A percentile compares a stretch with the other conserved stretches of the same genome.
These are phyloP conservation scores for Diophrys sp. DNA, from an alignment of 73 alveolate species.

Conservation along the genomic window DNA sequence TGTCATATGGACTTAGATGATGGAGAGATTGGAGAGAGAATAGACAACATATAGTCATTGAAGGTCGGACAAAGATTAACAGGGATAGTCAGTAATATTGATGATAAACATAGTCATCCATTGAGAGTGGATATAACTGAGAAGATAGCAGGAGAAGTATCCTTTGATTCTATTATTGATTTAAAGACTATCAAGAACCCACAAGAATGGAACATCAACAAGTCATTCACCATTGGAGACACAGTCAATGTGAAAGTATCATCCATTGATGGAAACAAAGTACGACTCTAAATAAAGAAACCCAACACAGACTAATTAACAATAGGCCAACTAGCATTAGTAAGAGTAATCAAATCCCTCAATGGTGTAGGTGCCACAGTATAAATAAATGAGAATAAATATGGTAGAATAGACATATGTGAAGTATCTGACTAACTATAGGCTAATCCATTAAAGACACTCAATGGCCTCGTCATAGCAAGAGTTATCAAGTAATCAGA, in stretches of 20 bases:
- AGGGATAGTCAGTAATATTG: constrained; percentile 27
- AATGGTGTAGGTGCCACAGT: constrained; percentile 41
- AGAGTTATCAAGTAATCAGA: too few species aligned
- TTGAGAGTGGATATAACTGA: constrained; percentile 15
- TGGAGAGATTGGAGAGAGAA: not conserved
- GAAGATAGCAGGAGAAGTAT: constrained; percentile 16
- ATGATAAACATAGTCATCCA: constrained; percentile 15
- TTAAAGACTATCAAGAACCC: not conserved
- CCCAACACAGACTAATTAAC: not conserved
- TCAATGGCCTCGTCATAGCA: too few species aligned
- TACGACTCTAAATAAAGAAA: not conserved
- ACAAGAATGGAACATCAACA: not conserved
- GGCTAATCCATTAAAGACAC: too few species aligned
- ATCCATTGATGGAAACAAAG: not conserved
- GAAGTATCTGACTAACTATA: constrained; percentile 44
- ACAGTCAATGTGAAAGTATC: not conserved
- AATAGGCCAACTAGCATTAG: constrained; percentile 15
- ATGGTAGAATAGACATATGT: constrained; percentile 38
- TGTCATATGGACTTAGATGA: constrained; percentile 22
- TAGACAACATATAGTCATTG: not conserved
- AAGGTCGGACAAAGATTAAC: constrained; percentile 1
- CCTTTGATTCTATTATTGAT: constrained; percentile 11
- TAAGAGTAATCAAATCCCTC: constrained; percentile 21
- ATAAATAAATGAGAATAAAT: constrained; percentile 20
- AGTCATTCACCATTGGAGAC: not conserved